phyloP scores from a whole-genome alignment of 169 alveolate genomes.

The Perkinsus olseni region DNA sequence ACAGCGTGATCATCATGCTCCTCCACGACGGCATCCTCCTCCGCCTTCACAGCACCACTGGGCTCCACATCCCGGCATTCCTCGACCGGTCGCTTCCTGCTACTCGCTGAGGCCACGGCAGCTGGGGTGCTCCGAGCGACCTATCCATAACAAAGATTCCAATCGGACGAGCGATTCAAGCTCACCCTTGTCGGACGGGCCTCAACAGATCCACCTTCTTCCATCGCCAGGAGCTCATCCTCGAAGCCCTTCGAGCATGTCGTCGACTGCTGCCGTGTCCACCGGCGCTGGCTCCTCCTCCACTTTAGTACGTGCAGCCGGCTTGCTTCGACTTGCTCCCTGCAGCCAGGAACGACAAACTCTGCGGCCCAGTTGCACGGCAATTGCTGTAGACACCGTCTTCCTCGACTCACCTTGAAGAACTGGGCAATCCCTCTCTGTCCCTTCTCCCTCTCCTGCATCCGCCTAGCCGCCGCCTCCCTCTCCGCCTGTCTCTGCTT shows the following conservation, averaged over 20 bases:
- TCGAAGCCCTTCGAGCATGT: neutral
- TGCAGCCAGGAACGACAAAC: neutral
- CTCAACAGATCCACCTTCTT: neutral
- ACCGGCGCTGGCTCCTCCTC: neutral
- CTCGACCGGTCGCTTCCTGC: neutral
- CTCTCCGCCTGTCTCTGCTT: neutral
- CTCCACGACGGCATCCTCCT: neutral
- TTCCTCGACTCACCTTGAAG: neutral
- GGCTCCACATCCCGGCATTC: neutral
- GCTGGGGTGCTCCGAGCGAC: neutral
- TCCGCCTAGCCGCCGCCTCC: conserved; percentile 22
- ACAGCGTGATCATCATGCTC: neutral
- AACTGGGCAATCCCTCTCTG: neutral
- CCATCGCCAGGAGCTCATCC: neutral
- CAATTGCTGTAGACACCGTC: neutral
- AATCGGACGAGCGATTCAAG: no score
- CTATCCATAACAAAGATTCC: neutral
- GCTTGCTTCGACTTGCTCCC: neutral
- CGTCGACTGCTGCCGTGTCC: neutral
- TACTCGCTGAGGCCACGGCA: neutral
- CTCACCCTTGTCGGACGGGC: neutral
- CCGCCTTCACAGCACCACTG: neutral
- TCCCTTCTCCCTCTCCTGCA: conserved; percentile 7
- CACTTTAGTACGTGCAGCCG: neutral
- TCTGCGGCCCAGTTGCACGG: neutral